A percentile compares a stretch with the other conserved stretches of the same genome.
These are phyloP conservation scores for Amanita phalloides DNA, from an alignment of 768 basidiomycete species.

Conservation along the genomic window DNA sequence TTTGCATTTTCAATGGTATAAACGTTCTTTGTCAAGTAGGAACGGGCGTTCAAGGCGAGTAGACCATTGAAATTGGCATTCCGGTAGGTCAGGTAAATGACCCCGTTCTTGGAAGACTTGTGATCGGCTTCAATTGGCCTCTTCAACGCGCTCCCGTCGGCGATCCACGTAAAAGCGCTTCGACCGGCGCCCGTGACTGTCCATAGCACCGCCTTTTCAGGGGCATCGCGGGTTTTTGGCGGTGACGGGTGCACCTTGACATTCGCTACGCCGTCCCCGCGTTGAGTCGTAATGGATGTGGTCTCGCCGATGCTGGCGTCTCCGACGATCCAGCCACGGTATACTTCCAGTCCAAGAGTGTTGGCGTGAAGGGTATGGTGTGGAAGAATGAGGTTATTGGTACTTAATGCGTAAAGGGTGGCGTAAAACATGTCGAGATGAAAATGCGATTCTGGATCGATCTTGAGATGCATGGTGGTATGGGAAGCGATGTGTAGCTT, in stretches of 20 bases:
- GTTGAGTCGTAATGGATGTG: slow-evolving; percentile 34
- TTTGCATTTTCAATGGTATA: slow-evolving; percentile 7
- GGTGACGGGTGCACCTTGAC: slow-evolving; percentile 34
- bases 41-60: slow-evolving; percentile 31
- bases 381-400: slow-evolving; percentile 37
- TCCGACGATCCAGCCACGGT: slow-evolving; percentile 51
- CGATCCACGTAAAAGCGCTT: slow-evolving; percentile 37
- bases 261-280: slow-evolving; percentile 38
- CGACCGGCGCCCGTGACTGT: slow-evolving; percentile 46
- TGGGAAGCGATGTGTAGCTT: slow-evolving; percentile 36
- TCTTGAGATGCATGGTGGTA: slow-evolving; percentile 35
- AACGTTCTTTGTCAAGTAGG: slow-evolving; percentile 15
- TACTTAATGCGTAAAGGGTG: slow-evolving; percentile 25
- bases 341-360: slow-evolving; percentile 31
- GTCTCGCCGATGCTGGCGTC: slow-evolving; percentile 34
- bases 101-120: slow-evolving; percentile 36
- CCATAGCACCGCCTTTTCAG: slow-evolving; percentile 24
- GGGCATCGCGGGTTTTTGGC: slow-evolving; percentile 19
- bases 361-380: slow-evolving; percentile 28
- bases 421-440: slow-evolving; percentile 33
- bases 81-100: slow-evolving; percentile 46
- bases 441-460: slow-evolving; percentile 31
- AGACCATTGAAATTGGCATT: slow-evolving; percentile 39
- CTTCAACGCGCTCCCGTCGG: slow-evolving; percentile 22
- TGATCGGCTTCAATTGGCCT: slow-evolving; percentile 39